These are phyloP conservation scores for Agrocybe pediades DNA, from an alignment of 768 basidiomycete genomes.

Conservation along the genomic window DNA sequence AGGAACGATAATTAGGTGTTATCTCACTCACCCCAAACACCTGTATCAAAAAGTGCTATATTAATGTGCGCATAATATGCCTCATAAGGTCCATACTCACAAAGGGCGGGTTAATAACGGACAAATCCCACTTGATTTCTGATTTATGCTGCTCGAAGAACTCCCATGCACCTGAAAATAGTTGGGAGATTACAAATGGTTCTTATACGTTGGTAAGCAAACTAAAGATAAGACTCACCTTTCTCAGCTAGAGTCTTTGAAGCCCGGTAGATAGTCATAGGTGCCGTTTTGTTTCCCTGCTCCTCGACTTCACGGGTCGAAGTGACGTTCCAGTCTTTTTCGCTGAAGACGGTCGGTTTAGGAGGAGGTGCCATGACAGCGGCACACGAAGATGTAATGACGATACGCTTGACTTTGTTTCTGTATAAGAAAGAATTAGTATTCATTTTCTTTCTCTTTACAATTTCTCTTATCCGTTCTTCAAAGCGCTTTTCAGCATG, in stretches of 20 bases:
- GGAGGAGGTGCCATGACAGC: constrained; percentile 36
- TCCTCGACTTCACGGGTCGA: constrained; percentile 45
- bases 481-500: constrained; percentile 61
- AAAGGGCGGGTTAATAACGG: constrained; percentile 51
- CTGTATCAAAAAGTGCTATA: neutral
- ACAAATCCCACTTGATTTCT: constrained; percentile 49
- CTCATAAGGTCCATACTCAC: constrained; percentile 9
- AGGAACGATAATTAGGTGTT: neutral
- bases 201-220: neutral
- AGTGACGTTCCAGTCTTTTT: constrained; percentile 66
- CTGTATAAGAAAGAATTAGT: constrained; percentile 20
- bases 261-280: constrained; percentile 46
- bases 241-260: constrained; percentile 70
- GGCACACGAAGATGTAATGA: constrained; percentile 66
- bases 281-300: constrained; percentile 41
- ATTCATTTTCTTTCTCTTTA: neutral
- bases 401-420: constrained; percentile 60
- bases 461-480: constrained; percentile 42
- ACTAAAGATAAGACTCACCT: constrained; percentile 29
- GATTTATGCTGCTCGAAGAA: constrained; percentile 43
- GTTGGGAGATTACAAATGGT: neutral
- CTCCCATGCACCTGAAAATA: constrained; percentile 37
- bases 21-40: constrained; percentile 11
- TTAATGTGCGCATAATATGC: too few relatives aligned
- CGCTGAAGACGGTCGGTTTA: constrained; percentile 37